Evolutionary conservation across 1,139 yeast species (phyloP).

Genomic region (Taiozyma sp.): DNA sequence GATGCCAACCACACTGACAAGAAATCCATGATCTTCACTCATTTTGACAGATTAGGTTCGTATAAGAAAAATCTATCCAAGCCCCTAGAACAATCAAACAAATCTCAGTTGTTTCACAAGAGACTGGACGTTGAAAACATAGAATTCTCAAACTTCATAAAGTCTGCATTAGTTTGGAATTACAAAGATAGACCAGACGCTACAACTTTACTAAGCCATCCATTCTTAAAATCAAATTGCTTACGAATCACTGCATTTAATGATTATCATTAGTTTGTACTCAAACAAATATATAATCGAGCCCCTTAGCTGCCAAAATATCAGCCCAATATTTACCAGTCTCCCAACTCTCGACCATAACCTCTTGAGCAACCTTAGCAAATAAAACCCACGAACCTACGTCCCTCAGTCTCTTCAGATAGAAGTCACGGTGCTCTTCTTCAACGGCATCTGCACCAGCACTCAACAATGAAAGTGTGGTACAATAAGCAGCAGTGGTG

Average conservation of each 20-base stretch:
- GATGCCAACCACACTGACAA: constrained; percentile 15
- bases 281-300: constrained; percentile 44
- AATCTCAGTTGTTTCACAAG: constrained; percentile 15
- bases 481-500: constrained; percentile 52
- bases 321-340: constrained; percentile 55
- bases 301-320: constrained; percentile 39
- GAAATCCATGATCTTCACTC: constrained; percentile 24
- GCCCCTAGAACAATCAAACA: constrained; percentile 23
- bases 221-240: constrained; percentile 24
- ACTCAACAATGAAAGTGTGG: constrained; percentile 50
- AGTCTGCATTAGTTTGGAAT: constrained; percentile 19
- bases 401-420: constrained; percentile 35
- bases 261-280: neutral
- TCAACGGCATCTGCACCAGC: constrained; percentile 57
- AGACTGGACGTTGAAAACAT: constrained; percentile 13
- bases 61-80: constrained; percentile 23
- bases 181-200: constrained; percentile 22
- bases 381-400: constrained; percentile 40
- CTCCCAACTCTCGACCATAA: constrained; percentile 55
- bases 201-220: constrained; percentile 26
- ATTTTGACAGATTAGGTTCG: constrained; percentile 40
- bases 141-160: constrained; percentile 16
- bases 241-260: neutral
- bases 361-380: constrained; percentile 42
- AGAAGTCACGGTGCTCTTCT: constrained; percentile 30